Evolutionary conservation across 108 stramenopile species (phyloP).

Genomic region (Fistulifera solaris): DNA sequence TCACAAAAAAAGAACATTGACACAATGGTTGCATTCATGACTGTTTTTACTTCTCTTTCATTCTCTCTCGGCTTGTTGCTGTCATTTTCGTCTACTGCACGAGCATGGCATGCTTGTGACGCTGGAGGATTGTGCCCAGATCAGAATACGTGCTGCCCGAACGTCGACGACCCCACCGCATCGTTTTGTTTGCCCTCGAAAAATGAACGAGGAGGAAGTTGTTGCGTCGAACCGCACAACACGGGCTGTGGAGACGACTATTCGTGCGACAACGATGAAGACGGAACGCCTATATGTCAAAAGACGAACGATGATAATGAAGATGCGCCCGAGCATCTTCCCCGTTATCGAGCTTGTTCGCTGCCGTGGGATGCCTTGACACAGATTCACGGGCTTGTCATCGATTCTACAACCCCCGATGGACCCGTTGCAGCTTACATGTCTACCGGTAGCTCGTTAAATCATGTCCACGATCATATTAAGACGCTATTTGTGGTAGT

Average conservation of each 20-base stretch:
- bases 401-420: neutral
- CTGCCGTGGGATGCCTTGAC: neutral
- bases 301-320: neutral
- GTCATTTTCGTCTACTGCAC: neutral
- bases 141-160: constrained; percentile 1
- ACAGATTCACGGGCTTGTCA: constrained; percentile 11
- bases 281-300: neutral
- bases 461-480: constrained; percentile 7
- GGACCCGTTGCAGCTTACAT: constrained; percentile 35
- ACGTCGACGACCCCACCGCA: neutral
- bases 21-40: no score
- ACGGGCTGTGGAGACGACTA: neutral
- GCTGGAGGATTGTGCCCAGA: constrained; percentile 1
- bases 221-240: neutral
- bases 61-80: no score
- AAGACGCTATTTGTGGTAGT: constrained; percentile 37
- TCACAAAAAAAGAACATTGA: no score
- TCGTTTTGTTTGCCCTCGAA: neutral
- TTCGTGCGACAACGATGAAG: neutral
- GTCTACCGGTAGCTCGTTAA: constrained; percentile 25
- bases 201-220: neutral
- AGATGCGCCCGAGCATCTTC: constrained; percentile 5
- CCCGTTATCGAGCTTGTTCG: constrained; percentile 9
- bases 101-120: constrained; percentile 3
- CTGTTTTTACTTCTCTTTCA: neutral